Conservation (phyloP, 2,329 filamentous ascomycete species). For the Fusarium pseudoanthophilum region DNA sequence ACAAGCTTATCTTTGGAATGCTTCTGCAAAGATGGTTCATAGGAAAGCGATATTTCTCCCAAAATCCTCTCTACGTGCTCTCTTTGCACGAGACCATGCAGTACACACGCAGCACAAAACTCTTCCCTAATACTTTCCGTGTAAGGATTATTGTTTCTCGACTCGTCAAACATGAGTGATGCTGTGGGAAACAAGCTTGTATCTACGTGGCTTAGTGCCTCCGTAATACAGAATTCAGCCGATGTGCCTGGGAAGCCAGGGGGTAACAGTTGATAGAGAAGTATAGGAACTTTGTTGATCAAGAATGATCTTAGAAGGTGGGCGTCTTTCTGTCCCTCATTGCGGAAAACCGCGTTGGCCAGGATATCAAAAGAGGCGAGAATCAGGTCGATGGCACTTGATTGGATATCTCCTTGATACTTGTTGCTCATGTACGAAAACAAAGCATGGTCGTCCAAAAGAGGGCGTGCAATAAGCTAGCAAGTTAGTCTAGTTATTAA, state of each 20-base stretch:
- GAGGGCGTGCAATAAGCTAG: constrained; percentile 81
- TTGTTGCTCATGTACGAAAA: constrained; percentile 85
- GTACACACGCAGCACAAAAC: constrained; percentile 89
- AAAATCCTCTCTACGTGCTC: constrained; percentile 81
- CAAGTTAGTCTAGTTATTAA: constrained; percentile 5
- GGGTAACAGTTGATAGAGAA: constrained; percentile 64
- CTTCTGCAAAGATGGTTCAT: constrained; percentile 76
- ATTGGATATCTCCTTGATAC: constrained; percentile 83
- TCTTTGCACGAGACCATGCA: constrained; percentile 86
- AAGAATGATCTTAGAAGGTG: constrained; percentile 87
- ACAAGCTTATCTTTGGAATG: constrained; percentile 83
- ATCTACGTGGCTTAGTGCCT: constrained; percentile 83
- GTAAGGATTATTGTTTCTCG: constrained; percentile 66
- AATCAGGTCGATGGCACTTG: constrained; percentile 83
- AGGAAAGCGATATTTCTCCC: constrained; percentile 85
- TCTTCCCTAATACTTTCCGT: constrained; percentile 72
- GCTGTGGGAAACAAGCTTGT: constrained; percentile 77
- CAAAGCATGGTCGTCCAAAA: constrained; percentile 83
- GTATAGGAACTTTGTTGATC: constrained; percentile 71
- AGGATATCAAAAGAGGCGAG: constrained; percentile 90
- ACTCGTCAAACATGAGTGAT: constrained; percentile 68
- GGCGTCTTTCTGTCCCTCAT: constrained; percentile 66
- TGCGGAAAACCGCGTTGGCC: constrained; percentile 82
- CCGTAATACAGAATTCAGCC: constrained; percentile 72
- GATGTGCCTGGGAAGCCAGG: constrained; percentile 81